Evolutionary conservation across 1,284 basidiomycete genomes (phyloP), one percentile per base, ranked within the genome.

Genomic region (Leucocoprinus gongylophorus): DNA sequence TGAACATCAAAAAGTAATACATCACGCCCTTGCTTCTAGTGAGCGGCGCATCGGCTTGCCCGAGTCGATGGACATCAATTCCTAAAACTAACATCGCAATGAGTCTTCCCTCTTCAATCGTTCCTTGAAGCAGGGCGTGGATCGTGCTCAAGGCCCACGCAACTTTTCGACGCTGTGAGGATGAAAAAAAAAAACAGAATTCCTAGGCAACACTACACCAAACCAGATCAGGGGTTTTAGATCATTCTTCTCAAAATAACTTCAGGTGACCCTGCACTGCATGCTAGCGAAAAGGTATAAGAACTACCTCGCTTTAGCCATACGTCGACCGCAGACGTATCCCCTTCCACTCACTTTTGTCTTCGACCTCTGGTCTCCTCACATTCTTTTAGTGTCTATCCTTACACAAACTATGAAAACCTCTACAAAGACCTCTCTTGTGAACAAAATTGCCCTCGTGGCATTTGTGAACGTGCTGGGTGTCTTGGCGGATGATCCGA

Each of bases 371-470:
- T 33, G 20, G 48, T 43, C 29, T 43, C 44, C 51, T 32, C 48
- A 57, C 56, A 53, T 42, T 57, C 56, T 26, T 57, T 57, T 55
- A 15, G 8, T 26, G 10, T n/a, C 7, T 17, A 48, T n/a, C 6
- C 12, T 5, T 18, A 5, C 5, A 38, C 4, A 7, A 47, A 46
- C 37, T 23, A 26, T 37, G 23, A 37, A 37, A 15, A 15, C 35
- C n/a, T 50, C 41, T 15, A 45, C 29, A 33, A 51, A 51, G 33
- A n/a, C 28, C 13, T 39, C 23, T n/a, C 38, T 48, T 8, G 42
- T 35, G 28, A 54, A 54, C 35, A 53, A 59, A 15, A 54, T 57
- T 20, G 29, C 59, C 28, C 53, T 64, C 33, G 57, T 57, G 18
- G 49, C 55, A 1, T 46, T 54, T 13, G 57, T 57, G 15, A 58